Evolutionary conservation across 805 yeast genomes (phyloP).

Genomic region (Starmerella floris): DNA sequence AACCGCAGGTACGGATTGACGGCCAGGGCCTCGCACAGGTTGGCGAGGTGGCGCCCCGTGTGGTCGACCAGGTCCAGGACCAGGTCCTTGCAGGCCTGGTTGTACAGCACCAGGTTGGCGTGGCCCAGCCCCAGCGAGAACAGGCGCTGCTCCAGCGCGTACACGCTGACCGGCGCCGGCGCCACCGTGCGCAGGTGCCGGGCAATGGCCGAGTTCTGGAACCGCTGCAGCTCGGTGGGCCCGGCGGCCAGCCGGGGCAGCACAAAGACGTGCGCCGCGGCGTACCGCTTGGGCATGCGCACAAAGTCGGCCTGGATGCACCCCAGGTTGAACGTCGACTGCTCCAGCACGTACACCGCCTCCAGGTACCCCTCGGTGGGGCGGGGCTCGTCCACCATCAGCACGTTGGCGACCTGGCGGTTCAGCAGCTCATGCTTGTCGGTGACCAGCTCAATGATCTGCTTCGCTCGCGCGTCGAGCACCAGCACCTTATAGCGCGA

Average conservation of each 20-base stretch:
- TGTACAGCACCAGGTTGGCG: conserved; percentile 63
- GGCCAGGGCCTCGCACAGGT: conserved; percentile 63
- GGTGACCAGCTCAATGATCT: conserved; percentile 21
- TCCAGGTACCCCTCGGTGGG: conserved; percentile 52
- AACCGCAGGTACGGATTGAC: conserved; percentile 81
- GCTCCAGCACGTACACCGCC: conserved; percentile 69
- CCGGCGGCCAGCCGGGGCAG: conserved; percentile 38
- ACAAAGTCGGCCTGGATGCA: conserved; percentile 68
- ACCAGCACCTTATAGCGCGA: conserved; percentile 31
- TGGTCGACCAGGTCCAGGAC: conserved; percentile 34
- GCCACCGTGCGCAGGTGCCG: conserved; percentile 24
- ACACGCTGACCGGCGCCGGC: conserved; percentile 38
- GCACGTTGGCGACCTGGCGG: conserved; percentile 38
- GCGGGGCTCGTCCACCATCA: conserved; percentile 47
- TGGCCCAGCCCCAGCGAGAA: conserved; percentile 50
- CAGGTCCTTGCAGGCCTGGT: conserved; percentile 37
- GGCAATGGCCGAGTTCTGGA: conserved; percentile 22
- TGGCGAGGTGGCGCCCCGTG: conserved; percentile 53
- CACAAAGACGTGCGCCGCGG: conserved; percentile 58
- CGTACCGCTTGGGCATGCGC: conserved; percentile 56
- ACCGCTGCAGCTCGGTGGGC: conserved; percentile 17
- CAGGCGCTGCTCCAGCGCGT: conserved; percentile 57
- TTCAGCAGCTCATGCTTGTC: conserved; percentile 32
- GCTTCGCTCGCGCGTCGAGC: conserved; percentile 22
- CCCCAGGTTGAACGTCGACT: conserved; percentile 50